These are phyloP conservation scores for Beauveria varroae DNA, from an alignment of 2,329 filamentous ascomycete genomes.

Conservation along the genomic window DNA sequence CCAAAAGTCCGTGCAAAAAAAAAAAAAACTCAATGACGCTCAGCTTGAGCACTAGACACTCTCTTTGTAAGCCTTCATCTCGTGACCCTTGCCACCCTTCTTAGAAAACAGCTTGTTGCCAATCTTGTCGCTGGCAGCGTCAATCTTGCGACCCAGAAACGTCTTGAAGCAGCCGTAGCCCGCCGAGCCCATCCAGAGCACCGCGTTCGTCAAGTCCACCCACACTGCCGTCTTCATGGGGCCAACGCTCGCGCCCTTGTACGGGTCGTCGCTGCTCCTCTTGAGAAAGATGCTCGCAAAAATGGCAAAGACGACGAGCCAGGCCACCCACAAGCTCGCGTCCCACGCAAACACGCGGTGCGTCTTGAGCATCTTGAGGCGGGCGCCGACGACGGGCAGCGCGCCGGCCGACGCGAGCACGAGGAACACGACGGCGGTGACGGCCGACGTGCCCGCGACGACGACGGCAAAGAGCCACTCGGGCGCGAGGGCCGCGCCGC, in stretches of 20 bases:
- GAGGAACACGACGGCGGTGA: conserved; percentile 40
- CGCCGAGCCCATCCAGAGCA: conserved; percentile 53
- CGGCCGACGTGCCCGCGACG: conserved; percentile 45
- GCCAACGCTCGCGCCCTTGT: conserved; percentile 34
- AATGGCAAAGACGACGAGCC: conserved; percentile 63
- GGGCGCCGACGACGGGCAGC: conserved; percentile 26
- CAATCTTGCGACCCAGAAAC: conserved; percentile 33
- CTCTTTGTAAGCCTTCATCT: conserved; percentile 19
- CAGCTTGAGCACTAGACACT: conserved; percentile 18
- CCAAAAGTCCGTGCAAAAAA: background rate
- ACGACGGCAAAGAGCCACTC: conserved; percentile 60
- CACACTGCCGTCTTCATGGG: conserved; percentile 66
- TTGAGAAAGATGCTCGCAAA: conserved; percentile 65
- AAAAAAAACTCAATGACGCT: background rate
- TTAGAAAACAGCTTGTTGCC: conserved; percentile 31
- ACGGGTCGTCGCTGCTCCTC: conserved; percentile 43
- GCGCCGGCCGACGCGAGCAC: conserved; percentile 28
- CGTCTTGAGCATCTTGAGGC: conserved; percentile 28
- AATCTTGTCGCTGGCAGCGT: conserved; percentile 29
- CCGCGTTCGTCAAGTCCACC: conserved; percentile 60
- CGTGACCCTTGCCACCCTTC: conserved; percentile 17
- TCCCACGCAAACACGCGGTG: conserved; percentile 40
- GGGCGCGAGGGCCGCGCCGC: conserved; percentile 33
- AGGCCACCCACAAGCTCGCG: conserved; percentile 37
- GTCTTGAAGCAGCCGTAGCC: conserved; percentile 34